A percentile compares a stretch with the other conserved stretches of the same genome.
Evolutionary conservation across 2,329 filamentous ascomycete genomes (phyloP).

Genomic region (Eutypa lata): DNA sequence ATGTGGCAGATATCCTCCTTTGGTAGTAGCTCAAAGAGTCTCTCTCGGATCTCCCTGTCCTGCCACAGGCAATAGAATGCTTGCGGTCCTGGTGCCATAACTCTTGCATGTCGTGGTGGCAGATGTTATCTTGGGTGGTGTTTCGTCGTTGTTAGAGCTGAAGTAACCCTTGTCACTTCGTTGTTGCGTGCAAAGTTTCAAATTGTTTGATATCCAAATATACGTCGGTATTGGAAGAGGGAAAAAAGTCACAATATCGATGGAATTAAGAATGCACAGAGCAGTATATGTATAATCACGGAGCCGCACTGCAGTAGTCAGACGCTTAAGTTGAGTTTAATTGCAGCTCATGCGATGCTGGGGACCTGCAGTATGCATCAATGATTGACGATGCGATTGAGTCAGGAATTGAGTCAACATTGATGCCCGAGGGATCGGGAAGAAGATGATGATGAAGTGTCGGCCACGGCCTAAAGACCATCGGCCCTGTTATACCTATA

Average conservation of each 20-base stretch:
- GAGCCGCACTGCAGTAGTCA: conserved; percentile 16
- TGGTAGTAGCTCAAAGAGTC: conserved; percentile 46
- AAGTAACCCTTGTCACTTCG: conserved; percentile 9
- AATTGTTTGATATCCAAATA: neutral
- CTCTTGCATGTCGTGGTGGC: conserved; percentile 44
- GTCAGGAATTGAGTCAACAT: conserved; percentile 18
- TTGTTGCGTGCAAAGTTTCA: conserved; percentile 4
- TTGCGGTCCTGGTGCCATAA: conserved; percentile 49
- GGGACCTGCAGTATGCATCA: conserved; percentile 18
- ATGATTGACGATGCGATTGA: conserved; percentile 11
- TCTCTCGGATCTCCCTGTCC: conserved; percentile 46
- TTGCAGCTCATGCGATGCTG: conserved; percentile 29
- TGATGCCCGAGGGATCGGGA: conserved; percentile 18
- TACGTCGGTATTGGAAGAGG: neutral
- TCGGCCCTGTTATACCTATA: conserved; percentile 28
- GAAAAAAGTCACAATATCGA: neutral
- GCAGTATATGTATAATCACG: conserved; percentile 10
- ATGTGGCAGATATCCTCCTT: conserved; percentile 55
- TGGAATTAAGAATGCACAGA: conserved; percentile 7
- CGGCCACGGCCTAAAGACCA: conserved; percentile 19
- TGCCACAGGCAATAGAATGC: conserved; percentile 56
- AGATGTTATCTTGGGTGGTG: conserved; percentile 11
- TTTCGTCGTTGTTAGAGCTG: conserved; percentile 8
- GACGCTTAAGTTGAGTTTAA: conserved; percentile 28
- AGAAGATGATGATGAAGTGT: conserved; percentile 16